phyloP scores from a whole-genome alignment of 768 basidiomycete species.

The Rhizopogon roseolus region DNA sequence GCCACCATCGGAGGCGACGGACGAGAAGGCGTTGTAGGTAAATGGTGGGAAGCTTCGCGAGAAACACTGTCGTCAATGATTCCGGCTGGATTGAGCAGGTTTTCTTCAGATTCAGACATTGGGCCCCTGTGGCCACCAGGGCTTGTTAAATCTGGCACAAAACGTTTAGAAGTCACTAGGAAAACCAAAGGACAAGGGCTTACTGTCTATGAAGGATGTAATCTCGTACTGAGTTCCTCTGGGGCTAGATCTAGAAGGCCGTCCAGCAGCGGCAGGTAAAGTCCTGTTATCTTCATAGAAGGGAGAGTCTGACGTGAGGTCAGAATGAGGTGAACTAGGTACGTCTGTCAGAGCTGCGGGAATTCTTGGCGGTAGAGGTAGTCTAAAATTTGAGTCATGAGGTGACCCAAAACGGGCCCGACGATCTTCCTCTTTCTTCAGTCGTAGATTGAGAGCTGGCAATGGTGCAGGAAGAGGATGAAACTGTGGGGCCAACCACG shows the following conservation, averaged over 20 bases:
- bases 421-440: slow-evolving; percentile 19
- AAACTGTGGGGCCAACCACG: slow-evolving; percentile 24
- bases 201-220: slow-evolving; percentile 65
- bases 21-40: not conserved
- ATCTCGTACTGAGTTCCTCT: slow-evolving; percentile 60
- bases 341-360: slow-evolving; percentile 19
- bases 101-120: slow-evolving; percentile 2
- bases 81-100: not conserved
- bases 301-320: slow-evolving; percentile 15
- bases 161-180: not conserved
- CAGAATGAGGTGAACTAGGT: slow-evolving; percentile 10
- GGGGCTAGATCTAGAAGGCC: slow-evolving; percentile 31
- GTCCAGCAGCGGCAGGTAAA: slow-evolving; percentile 10
- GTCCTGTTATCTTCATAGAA: slow-evolving; percentile 8
- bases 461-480: slow-evolving; percentile 14
- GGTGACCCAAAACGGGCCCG: slow-evolving; percentile 9
- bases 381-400: not conserved
- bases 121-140: slow-evolving; percentile 15
- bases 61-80: not conserved
- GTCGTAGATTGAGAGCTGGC: slow-evolving; percentile 12
- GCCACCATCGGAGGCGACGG: not conserved
- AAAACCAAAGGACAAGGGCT: slow-evolving; percentile 11
- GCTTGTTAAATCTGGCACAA: slow-evolving; percentile 27
- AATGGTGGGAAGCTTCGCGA: slow-evolving; percentile 1
- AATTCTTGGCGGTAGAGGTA: slow-evolving; percentile 16